phyloP scores from a whole-genome alignment of 129 eudicot species.

The Tagetes patula region DNA sequence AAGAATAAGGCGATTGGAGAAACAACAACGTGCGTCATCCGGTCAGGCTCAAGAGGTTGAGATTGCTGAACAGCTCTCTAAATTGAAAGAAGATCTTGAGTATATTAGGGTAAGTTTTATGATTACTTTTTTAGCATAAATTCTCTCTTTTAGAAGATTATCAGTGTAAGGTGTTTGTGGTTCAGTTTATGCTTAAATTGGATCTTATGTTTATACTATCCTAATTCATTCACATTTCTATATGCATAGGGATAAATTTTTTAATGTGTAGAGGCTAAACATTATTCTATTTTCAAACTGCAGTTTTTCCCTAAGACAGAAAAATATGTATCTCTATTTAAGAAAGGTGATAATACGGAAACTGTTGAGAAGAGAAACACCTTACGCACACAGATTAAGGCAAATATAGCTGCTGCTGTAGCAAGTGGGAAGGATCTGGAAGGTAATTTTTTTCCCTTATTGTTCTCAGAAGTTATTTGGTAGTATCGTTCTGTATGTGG shows the following conservation, averaged over 20 bases:
- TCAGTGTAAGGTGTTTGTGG: background rate
- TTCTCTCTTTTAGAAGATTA: background rate
- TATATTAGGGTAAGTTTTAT: conserved; percentile 69
- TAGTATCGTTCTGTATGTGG: conserved; percentile 10
- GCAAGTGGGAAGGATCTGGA: conserved; percentile 97
- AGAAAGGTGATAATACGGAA: conserved; percentile 69
- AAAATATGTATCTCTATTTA: conserved; percentile 79
- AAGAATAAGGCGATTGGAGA: conserved; percentile 77
- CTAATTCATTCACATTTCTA: background rate
- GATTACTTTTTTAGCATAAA: background rate
- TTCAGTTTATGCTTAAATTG: background rate
- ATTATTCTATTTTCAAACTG: conserved; percentile 18
- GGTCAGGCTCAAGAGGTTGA: conserved; percentile 71
- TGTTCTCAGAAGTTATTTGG: background rate
- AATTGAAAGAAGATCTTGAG: conserved; percentile 91
- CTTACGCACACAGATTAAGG: conserved; percentile 83
- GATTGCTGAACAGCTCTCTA: conserved; percentile 62
- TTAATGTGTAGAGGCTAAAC: conserved; percentile 17
- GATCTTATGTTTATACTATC: conserved; percentile 7
- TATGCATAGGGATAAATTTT: background rate
- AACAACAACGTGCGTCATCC: conserved; percentile 69
- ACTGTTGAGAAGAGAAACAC: conserved; percentile 64
- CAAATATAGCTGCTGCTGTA: conserved; percentile 79
- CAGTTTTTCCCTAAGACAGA: conserved; percentile 98
- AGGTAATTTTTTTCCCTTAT: conserved; percentile 45